Percentiles rank a stretch among this genome's conserved stretches.
Conservation (phyloP, 805 yeast genomes). For the Priceomyces carsonii region DNA sequence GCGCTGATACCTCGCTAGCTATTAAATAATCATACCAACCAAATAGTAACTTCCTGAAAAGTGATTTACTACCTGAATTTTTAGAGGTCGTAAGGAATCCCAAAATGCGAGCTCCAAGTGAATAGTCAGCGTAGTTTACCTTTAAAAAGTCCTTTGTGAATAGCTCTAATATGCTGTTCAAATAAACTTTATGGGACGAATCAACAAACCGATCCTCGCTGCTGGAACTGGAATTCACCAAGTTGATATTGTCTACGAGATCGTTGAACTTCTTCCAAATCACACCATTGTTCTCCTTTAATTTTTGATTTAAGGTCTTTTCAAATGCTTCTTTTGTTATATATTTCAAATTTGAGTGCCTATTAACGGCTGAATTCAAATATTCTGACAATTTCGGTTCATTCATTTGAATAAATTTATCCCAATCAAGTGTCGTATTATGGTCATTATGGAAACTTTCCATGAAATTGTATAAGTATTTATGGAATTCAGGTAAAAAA, state of each 20-base stretch:
- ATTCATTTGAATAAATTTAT: slow-evolving; percentile 20
- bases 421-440: slow-evolving; percentile 18
- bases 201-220: slow-evolving; percentile 8
- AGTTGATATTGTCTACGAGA: slow-evolving; percentile 25
- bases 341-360: slow-evolving; percentile 11
- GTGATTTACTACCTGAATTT: slow-evolving; percentile 15
- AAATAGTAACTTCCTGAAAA: slow-evolving; percentile 27
- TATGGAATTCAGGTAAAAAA: slow-evolving; percentile 39
- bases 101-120: slow-evolving; percentile 37
- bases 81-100: slow-evolving; percentile 39
- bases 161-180: slow-evolving; percentile 30
- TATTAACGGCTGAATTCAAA: slow-evolving; percentile 10
- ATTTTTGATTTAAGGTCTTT: slow-evolving; percentile 16
- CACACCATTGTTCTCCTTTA: slow-evolving; percentile 20
- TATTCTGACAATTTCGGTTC: slow-evolving; percentile 18
- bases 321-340: slow-evolving; percentile 25
- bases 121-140: slow-evolving; percentile 41
- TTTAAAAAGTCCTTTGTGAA: slow-evolving; percentile 35
- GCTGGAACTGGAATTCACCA: slow-evolving; percentile 10
- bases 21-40: slow-evolving; percentile 43
- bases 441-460: slow-evolving; percentile 24
- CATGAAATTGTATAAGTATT: slow-evolving; percentile 31
- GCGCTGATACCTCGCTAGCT: slow-evolving; percentile 21
- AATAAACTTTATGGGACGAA: slow-evolving; percentile 23
- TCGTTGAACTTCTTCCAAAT: slow-evolving; percentile 24